A percentile compares a stretch with the other conserved stretches of the same genome.
phyloP scores from a whole-genome alignment of 2,329 filamentous ascomycete genomes.

The Ophiostoma perfectum region DNA sequence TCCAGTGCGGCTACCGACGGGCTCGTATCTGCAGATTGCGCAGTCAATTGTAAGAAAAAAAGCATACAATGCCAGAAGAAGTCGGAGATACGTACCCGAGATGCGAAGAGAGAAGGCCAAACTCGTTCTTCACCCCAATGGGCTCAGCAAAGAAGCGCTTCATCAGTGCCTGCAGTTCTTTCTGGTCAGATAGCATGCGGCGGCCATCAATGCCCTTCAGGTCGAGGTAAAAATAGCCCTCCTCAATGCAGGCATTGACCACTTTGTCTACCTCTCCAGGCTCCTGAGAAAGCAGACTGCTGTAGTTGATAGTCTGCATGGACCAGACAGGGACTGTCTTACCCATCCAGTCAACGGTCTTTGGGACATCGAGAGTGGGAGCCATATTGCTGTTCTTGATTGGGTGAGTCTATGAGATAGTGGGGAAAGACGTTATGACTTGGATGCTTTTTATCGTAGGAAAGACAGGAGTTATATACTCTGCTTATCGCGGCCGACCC shows the following conservation, averaged over 20 bases:
- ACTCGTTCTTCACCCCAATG: slow-evolving; percentile 52
- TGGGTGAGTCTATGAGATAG: not conserved
- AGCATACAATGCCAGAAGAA: too few species aligned
- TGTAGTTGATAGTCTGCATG: slow-evolving; percentile 50
- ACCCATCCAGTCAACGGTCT: slow-evolving; percentile 47
- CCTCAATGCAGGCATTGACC: slow-evolving; percentile 43
- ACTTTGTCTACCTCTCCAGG: slow-evolving; percentile 49
- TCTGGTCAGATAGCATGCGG: slow-evolving; percentile 47
- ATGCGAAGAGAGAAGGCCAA: slow-evolving; percentile 49
- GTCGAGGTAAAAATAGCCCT: slow-evolving; percentile 54
- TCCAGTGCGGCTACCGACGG: slow-evolving; percentile 45
- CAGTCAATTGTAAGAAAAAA: too few species aligned
- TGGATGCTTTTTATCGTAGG: not conserved
- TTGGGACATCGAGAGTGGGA: slow-evolving; percentile 33
- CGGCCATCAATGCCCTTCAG: slow-evolving; percentile 49
- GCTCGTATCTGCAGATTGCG: slow-evolving; percentile 39
- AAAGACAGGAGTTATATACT: not conserved
- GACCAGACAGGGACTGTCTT: slow-evolving; percentile 46
- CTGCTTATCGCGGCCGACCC: not conserved
- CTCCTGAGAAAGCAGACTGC: slow-evolving; percentile 48
- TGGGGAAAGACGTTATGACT: not conserved
- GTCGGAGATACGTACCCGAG: slow-evolving; percentile 38
- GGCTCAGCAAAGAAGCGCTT: slow-evolving; percentile 50
- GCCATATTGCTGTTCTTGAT: slow-evolving; percentile 12
- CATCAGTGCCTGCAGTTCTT: slow-evolving; percentile 50